Evolutionary conservation across 495 filamentous ascomycete genomes (phyloP).

Genomic region (Oidiodendron maius): DNA sequence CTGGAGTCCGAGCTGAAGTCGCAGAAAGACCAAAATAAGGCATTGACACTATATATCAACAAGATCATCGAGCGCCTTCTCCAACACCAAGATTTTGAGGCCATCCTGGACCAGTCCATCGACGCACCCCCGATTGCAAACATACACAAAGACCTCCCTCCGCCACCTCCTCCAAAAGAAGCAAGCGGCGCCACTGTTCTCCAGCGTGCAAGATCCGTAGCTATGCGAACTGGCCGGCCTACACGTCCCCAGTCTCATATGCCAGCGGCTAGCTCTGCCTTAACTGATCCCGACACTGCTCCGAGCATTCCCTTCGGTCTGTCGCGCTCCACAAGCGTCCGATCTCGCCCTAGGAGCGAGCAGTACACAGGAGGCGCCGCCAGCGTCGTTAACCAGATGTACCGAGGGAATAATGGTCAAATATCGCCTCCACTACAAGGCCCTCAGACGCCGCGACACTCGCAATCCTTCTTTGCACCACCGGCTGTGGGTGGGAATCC

Average conservation of each 20-base stretch:
- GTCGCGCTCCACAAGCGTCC: conserved; percentile 56
- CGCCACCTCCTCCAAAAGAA: conserved; percentile 58
- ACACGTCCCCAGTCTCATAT: conserved; percentile 49
- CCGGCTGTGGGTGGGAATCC: conserved; percentile 23
- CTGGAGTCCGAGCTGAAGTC: conserved; percentile 73
- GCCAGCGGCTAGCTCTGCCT: conserved; percentile 27
- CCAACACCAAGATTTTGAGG: conserved; percentile 89
- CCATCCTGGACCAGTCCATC: conserved; percentile 74
- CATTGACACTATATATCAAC: conserved; percentile 93
- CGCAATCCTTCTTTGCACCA: conserved; percentile 43
- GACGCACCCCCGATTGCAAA: conserved; percentile 47
- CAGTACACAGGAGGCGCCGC: conserved; percentile 58
- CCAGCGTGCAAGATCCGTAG: conserved; percentile 75
- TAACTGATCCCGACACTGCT: conserved; percentile 70
- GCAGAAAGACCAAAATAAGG: conserved; percentile 94
- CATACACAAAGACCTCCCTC: conserved; percentile 81
- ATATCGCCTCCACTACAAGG: conserved; percentile 48
- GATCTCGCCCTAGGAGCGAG: conserved; percentile 63
- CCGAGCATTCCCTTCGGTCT: conserved; percentile 70
- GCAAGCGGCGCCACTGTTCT: conserved; percentile 51
- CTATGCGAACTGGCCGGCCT: conserved; percentile 34
- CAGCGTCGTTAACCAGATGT: conserved; percentile 77
- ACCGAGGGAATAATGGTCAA: conserved; percentile 50
- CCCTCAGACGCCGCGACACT: conserved; percentile 35
- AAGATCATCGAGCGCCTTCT: conserved; percentile 93